Percentiles rank a stretch among this genome's conserved stretches.
Evolutionary conservation across 257 asterid genomes (phyloP).

Genomic region (Jaltomata sinuosa): DNA sequence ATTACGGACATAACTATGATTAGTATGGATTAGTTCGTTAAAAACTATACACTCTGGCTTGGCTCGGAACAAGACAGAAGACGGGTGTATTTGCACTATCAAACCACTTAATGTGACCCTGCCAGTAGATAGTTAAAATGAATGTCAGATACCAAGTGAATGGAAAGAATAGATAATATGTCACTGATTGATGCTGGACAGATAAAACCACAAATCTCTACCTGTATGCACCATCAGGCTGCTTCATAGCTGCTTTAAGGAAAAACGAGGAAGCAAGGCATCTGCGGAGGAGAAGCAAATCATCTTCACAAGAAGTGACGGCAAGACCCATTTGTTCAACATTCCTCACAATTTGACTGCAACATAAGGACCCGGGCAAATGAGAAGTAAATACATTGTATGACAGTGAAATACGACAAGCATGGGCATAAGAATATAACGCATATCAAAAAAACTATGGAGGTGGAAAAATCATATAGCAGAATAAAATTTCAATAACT

Average conservation of each 20-base stretch:
- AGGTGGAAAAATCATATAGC: background rate
- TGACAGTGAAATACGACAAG: background rate
- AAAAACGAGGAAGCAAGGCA: slow-evolving; percentile 92
- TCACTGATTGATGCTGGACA: background rate
- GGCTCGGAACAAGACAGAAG: slow-evolving; percentile 63
- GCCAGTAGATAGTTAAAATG: slow-evolving; percentile 11
- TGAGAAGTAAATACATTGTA: background rate
- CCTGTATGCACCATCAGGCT: slow-evolving; percentile 94
- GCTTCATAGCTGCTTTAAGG: slow-evolving; percentile 91
- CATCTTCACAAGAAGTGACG: slow-evolving; percentile 80
- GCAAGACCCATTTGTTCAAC: slow-evolving; percentile 78
- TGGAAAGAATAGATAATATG: background rate
- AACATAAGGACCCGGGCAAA: slow-evolving; percentile 2
- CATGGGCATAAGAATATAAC: background rate
- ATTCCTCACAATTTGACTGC: slow-evolving; percentile 69
- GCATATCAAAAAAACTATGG: background rate
- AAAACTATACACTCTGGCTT: slow-evolving; percentile 90
- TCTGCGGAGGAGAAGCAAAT: slow-evolving; percentile 60
- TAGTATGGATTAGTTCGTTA: slow-evolving; percentile 70
- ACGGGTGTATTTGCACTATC: slow-evolving; percentile 82
- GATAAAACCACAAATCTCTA: slow-evolving; percentile 5
- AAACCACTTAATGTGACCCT: slow-evolving; percentile 89
- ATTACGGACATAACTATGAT: slow-evolving; percentile 64
- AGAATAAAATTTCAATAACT: background rate
- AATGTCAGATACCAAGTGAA: background rate